Base-by-base conservation (phyloP, 2,329 filamentous ascomycete species). In the Sarocladiaceae sp. region DNA sequence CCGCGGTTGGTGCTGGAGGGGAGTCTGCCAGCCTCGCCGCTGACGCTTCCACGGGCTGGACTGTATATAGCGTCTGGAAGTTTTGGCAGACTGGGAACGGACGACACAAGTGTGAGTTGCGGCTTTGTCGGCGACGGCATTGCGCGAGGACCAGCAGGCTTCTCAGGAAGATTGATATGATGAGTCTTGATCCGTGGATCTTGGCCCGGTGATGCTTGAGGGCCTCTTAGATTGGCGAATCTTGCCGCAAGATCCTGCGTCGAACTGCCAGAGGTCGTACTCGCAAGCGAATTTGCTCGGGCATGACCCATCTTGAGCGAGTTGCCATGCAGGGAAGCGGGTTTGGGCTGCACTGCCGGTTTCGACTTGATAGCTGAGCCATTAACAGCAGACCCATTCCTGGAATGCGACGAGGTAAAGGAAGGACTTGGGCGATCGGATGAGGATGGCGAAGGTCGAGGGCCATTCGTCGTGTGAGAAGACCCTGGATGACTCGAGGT, bases 61-160 rank as follows among this genome's bases (percentile, higher is more conserved):
- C 84, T 90, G 62, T 91, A 92, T 3, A 88, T 88, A 7, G 88
- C 86, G 60, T 85, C 86, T 1, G 88, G 88, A 42, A 86, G 70
- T 63, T 87, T 87, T 11, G 87, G 87, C 61, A 90, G 71, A 15
- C 74, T 74, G 11, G 79, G 75, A 7, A 80, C 64, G n/a, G 77
- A 64, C 23, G 72, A 79, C 44, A 80, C 71, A 1, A 83, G 59
- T 2, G 74, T 72, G 10, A 80, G 62, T 49, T 73, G 73, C 1
- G 72, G 69, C 39, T 74, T 72, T 17, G 67, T 62, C 4, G 65
- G 58, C 23, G 68, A 64, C 4, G 76, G 76, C 76, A 83, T 82
- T 11, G 75, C 72, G 54, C 81, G 73, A 20, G 81, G 77, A 2
- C 78, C 79, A 48, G 68, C 55, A 17, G 66, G 65, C 40, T 62